A percentile compares a stretch with the other conserved stretches of the same genome.
Evolutionary conservation across 108 stramenopile species (phyloP).

Genomic region (Bacterosira constricta): DNA sequence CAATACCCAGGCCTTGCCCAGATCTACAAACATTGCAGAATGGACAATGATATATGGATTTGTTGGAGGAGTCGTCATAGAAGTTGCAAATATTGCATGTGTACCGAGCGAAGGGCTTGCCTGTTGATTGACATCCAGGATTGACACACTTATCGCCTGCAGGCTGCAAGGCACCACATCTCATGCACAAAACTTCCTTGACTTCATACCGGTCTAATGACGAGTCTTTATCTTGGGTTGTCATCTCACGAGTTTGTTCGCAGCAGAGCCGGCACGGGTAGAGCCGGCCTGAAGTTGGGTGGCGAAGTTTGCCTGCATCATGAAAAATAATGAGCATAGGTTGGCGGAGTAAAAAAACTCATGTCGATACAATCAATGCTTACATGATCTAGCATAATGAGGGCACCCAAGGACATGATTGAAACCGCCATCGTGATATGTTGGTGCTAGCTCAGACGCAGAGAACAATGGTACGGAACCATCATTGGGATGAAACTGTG

Average conservation of each 20-base stretch:
- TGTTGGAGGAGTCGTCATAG: conserved; percentile 75
- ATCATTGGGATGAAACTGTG: conserved; percentile 37
- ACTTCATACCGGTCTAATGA: conserved; percentile 89
- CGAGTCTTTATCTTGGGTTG: conserved; percentile 74
- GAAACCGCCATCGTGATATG: conserved; percentile 78
- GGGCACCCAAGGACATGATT: conserved; percentile 85
- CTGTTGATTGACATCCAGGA: conserved; percentile 66
- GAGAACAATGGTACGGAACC: conserved; percentile 69
- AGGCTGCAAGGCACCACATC: conserved; percentile 88
- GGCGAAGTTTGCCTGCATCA: conserved; percentile 73
- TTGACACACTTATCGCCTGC: conserved; percentile 76
- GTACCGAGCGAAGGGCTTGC: conserved; percentile 80
- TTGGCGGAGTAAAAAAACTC: neutral
- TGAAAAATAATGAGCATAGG: neutral
- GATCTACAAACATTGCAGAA: conserved; percentile 94
- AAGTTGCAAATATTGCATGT: conserved; percentile 90
- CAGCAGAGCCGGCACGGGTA: conserved; percentile 95
- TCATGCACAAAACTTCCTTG: conserved; percentile 91
- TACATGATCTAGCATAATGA: conserved; percentile 86
- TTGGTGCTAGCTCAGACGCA: conserved; percentile 80
- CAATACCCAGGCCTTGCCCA: conserved; percentile 92
- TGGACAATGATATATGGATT: conserved; percentile 92
- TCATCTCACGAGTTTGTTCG: conserved; percentile 86
- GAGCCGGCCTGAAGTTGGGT: conserved; percentile 85
- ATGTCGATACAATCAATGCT: neutral